These are phyloP conservation scores for Pseudopyricularia cyperi DNA, from an alignment of 2,329 filamentous ascomycete genomes.

Conservation along the genomic window DNA sequence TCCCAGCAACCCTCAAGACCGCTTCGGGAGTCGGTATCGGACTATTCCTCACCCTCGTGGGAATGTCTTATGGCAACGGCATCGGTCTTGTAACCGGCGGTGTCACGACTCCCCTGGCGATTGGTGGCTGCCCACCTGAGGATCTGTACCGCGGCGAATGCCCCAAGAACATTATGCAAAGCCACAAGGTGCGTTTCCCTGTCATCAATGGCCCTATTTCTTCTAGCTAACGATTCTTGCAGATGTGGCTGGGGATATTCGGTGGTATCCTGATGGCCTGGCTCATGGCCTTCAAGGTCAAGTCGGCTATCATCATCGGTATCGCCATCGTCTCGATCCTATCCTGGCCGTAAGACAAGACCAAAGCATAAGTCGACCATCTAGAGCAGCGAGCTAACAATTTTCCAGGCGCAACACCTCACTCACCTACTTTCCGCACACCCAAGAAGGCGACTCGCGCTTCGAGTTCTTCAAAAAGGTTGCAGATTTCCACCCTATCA, in stretches of 20 bases:
- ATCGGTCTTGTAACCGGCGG: conserved; percentile 72
- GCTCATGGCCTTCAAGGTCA: conserved; percentile 67
- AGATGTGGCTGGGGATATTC: conserved; percentile 79
- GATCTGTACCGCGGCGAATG: conserved; percentile 38
- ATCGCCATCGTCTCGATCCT: conserved; percentile 60
- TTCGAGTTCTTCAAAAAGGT: conserved; percentile 65
- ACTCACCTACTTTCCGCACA: conserved; percentile 63
- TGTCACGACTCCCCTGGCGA: conserved; percentile 54
- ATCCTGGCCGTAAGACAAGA: conserved; percentile 51
- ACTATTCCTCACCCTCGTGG: conserved; percentile 50
- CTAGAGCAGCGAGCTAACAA: conserved; percentile 14
- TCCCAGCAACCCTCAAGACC: conserved; percentile 49
- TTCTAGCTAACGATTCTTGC: neutral
- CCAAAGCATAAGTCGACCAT: neutral
- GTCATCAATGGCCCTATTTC: neutral
- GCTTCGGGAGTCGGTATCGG: conserved; percentile 54
- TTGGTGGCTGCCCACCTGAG: conserved; percentile 59
- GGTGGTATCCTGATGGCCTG: conserved; percentile 69
- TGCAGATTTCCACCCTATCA: conserved; percentile 58
- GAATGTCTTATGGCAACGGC: conserved; percentile 64
- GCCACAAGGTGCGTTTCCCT: conserved; percentile 42
- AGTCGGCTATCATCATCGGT: conserved; percentile 62
- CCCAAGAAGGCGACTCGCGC: conserved; percentile 44
- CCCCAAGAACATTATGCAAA: conserved; percentile 52
- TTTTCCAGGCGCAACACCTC: conserved; percentile 41